Evolutionary conservation across 495 filamentous ascomycete species (phyloP).

Genomic region (Xylaria sp.): DNA sequence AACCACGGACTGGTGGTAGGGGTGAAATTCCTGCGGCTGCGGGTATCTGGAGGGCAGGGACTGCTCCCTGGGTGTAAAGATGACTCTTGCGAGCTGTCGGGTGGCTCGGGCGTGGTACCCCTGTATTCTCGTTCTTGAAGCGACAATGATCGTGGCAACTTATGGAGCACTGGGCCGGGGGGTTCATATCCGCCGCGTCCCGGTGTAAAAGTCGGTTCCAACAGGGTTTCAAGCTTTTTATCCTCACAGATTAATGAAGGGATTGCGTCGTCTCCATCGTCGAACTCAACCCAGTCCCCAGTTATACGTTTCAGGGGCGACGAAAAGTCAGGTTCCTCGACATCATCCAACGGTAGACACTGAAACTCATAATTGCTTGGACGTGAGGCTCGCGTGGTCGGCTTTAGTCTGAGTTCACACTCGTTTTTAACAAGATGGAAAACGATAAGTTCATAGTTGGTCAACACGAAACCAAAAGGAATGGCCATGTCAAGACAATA

Average conservation of each 20-base stretch:
- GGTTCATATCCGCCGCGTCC: too few species aligned
- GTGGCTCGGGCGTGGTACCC: background rate
- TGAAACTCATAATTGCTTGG: background rate
- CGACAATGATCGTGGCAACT: background rate
- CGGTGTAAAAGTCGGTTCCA: too few species aligned
- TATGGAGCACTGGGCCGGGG: too few species aligned
- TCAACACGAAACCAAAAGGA: constrained; percentile 16
- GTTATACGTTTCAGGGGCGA: background rate
- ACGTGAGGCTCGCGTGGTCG: background rate
- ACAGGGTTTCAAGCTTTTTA: too few species aligned
- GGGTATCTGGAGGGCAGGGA: too few species aligned
- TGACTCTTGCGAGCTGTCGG: background rate
- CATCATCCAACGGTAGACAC: background rate
- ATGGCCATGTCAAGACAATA: constrained; percentile 5
- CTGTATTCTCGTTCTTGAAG: background rate
- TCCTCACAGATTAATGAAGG: background rate
- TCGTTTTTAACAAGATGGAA: background rate
- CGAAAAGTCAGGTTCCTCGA: background rate
- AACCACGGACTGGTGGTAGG: too few species aligned
- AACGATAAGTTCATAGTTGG: constrained; percentile 7
- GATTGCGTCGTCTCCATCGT: background rate
- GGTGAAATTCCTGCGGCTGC: too few species aligned
- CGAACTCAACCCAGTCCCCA: constrained; percentile 1
- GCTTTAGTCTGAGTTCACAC: background rate
- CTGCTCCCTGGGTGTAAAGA: background rate